Evolutionary conservation across 169 alveolate genomes (phyloP), one percentile per base, ranked within the genome.

Genomic region (Condylostoma magnum): DNA sequence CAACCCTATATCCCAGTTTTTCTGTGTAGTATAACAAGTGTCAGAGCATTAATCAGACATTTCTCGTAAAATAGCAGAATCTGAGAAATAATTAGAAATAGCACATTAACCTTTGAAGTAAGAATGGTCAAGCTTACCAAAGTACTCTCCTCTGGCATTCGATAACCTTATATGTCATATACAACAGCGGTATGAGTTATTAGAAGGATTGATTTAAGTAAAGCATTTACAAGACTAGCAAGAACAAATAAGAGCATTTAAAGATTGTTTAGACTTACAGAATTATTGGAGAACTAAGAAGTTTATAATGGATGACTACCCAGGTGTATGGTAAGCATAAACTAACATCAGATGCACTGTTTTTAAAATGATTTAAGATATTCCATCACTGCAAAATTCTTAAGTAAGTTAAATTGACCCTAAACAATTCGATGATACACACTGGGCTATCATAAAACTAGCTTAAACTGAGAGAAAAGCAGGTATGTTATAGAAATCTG

Each of bases 111-210:
- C 33, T 2, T 18, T 63, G 6, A 2, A 22, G 3, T n/a, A 12
- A 15, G 73, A 63, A 44, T 63, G 73, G 73, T 36, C 58, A 15
- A 46, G 50, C 0, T 27, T 63, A 6, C 73, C 73, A 18, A 63
- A 63, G 6, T 33, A 63, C 58, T 57, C 73, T 20, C 46, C 58
- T 0, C 25, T 57, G 4, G 73, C 73, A 0, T 57, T 43, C 31
- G 27, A 15, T 2, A 34, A 34, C 20, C 18, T 63, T 38, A 28
- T 63, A 27, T 57, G 46, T 3, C 58, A 25, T 18, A 27, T 63
- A 63, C 58, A 63, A 20, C 34, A 43, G 1, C 18, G 33, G 18
- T 25, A 43, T 44, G 73, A 63, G 31, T 22, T 63, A 10, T 20
- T 18, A 4, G 73, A 63, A 44, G 54, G 73, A 15, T 44, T 63